Evolutionary conservation across 1,284 basidiomycete genomes (phyloP).

Genomic region (Rhodofomes roseus): DNA sequence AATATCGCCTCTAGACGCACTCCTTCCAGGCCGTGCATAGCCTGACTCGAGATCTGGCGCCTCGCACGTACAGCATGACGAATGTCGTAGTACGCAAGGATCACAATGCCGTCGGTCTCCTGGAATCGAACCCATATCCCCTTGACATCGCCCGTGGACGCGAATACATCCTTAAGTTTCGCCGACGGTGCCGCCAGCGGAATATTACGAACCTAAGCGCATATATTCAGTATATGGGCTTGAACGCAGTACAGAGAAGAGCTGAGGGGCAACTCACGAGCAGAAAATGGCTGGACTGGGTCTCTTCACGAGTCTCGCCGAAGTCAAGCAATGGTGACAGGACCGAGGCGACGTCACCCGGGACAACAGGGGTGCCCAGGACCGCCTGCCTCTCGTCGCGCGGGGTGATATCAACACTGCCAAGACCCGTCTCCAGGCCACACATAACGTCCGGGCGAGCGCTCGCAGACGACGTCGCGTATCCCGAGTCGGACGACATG

Average conservation of each 20-base stretch:
- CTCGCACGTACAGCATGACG: conserved; percentile 50
- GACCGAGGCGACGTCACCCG: background rate
- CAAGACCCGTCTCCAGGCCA: conserved; percentile 11
- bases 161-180: conserved; percentile 15
- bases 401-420: conserved; percentile 18
- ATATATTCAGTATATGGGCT: conserved; percentile 7
- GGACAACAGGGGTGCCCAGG: conserved; percentile 1
- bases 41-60: conserved; percentile 19
- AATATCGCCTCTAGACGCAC: conserved; percentile 14
- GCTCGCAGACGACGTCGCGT: background rate
- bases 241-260: background rate
- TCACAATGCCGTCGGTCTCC: conserved; percentile 43
- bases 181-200: conserved; percentile 8
- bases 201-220: conserved; percentile 19
- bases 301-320: conserved; percentile 12
- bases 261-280: conserved; percentile 12
- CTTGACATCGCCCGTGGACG: conserved; percentile 33
- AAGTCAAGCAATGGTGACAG: background rate
- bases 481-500: conserved; percentile 14
- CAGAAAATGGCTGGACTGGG: conserved; percentile 13
- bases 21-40: conserved; percentile 16
- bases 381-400: conserved; percentile 16
- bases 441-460: conserved; percentile 4
- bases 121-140: conserved; percentile 51
- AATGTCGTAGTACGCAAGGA: conserved; percentile 62